Percentiles rank a stretch among this genome's conserved stretches.
phyloP scores from a whole-genome alignment of 2,329 filamentous ascomycete genomes.

The Stagonosporopsis chrysanthemi region DNA sequence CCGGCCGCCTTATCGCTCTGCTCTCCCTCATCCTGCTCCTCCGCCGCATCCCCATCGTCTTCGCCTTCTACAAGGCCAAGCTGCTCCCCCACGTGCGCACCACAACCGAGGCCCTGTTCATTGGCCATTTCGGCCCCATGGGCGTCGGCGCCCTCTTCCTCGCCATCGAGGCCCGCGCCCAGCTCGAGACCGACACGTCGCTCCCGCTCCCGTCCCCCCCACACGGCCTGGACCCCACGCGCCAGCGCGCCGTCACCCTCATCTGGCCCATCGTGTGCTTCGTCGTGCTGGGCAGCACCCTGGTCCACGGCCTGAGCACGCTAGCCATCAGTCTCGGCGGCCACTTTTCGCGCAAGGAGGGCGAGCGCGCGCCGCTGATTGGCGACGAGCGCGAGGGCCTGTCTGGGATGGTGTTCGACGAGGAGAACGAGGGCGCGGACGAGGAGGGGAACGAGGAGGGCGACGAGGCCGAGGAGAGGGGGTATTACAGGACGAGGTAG shows the following conservation, averaged over 20 bases:
- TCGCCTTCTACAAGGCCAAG: conserved; percentile 54
- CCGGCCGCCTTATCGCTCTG: conserved; percentile 54
- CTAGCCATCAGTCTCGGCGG: conserved; percentile 58
- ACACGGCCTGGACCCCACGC: conserved; percentile 39
- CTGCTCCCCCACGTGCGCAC: conserved; percentile 58
- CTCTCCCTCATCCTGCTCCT: conserved; percentile 60
- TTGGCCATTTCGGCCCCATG: conserved; percentile 66
- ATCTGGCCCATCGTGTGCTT: conserved; percentile 65
- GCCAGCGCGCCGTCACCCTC: conserved; percentile 52
- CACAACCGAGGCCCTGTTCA: conserved; percentile 61
- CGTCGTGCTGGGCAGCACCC: conserved; percentile 61
- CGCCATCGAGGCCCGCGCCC: conserved; percentile 62
- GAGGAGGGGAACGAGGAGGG: conserved; percentile 42
- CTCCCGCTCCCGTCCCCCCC: conserved; percentile 56
- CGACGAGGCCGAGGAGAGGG: neutral
- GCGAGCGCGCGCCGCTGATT: conserved; percentile 59
- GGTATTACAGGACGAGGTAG: neutral
- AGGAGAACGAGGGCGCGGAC: conserved; percentile 30
- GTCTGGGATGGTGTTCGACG: conserved; percentile 59
- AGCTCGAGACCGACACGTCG: conserved; percentile 59
- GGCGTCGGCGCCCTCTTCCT: conserved; percentile 65
- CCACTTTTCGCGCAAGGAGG: conserved; percentile 56
- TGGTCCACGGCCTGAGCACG: conserved; percentile 63
- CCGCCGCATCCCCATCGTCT: conserved; percentile 61
- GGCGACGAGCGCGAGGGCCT: conserved; percentile 60